These are phyloP conservation scores for Blastobotrys indianensis DNA, from an alignment of 1,139 yeast species.

Conservation along the genomic window DNA sequence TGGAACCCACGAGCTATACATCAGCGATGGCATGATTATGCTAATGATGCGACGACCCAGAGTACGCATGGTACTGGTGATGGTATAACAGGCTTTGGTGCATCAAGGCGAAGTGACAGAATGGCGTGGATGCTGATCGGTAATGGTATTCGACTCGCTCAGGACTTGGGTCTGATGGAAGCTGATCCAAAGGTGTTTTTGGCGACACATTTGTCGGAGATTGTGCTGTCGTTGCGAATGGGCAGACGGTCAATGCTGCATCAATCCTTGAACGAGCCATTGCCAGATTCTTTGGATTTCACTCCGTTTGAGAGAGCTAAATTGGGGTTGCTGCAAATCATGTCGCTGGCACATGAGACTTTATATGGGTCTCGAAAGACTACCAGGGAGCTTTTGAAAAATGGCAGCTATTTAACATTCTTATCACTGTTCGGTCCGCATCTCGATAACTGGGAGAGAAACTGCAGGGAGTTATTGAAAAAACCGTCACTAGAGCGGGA, in stretches of 20 bases:
- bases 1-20: slow-evolving; percentile 96
- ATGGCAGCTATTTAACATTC: slow-evolving; percentile 61
- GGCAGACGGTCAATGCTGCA: slow-evolving; percentile 36
- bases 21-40: slow-evolving; percentile 83
- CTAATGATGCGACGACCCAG: slow-evolving; percentile 41
- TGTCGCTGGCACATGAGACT: slow-evolving; percentile 79
- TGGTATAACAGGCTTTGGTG: slow-evolving; percentile 68
- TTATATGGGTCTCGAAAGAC: slow-evolving; percentile 48
- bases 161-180: slow-evolving; percentile 77
- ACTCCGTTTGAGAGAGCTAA: slow-evolving; percentile 69
- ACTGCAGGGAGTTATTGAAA: slow-evolving; percentile 50
- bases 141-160: slow-evolving; percentile 77
- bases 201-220: slow-evolving; percentile 82
- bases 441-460: slow-evolving; percentile 69
- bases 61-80: slow-evolving; percentile 37
- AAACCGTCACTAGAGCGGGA: slow-evolving; percentile 59
- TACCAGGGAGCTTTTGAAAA: slow-evolving; percentile 35
- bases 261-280: slow-evolving; percentile 29
- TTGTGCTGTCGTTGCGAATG: slow-evolving; percentile 38
- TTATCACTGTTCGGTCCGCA: slow-evolving; percentile 70
- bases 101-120: slow-evolving; percentile 78
- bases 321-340: slow-evolving; percentile 69
- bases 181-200: slow-evolving; percentile 66
- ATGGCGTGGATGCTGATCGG: slow-evolving; percentile 96
- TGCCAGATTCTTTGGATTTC: slow-evolving; percentile 40